These are phyloP conservation scores for Hortaea sp. DNA, from an alignment of 2,329 filamentous ascomycete genomes.

Conservation along the genomic window DNA sequence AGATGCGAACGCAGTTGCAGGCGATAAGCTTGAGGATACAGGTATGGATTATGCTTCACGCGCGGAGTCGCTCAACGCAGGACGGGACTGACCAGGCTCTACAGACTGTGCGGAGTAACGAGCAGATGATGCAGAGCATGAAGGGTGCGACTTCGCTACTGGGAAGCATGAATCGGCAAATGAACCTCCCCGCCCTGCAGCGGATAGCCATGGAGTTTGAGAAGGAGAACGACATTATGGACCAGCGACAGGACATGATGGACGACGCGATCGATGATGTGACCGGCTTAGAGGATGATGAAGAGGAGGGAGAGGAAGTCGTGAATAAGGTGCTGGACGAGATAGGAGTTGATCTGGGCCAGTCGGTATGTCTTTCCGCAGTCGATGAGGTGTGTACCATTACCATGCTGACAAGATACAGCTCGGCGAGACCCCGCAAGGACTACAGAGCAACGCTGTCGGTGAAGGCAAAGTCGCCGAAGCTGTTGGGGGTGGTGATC, in stretches of 20 bases:
- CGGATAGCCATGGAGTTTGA: conserved; percentile 99
- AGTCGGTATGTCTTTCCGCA: conserved; percentile 56
- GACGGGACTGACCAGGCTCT: not conserved
- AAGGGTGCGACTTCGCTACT: conserved; percentile 90
- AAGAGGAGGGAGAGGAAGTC: conserved; percentile 93
- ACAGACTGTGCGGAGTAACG: conserved; percentile 92
- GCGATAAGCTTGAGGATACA: conserved; percentile 92
- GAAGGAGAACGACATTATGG: conserved; percentile 98
- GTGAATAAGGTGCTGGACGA: conserved; percentile 95
- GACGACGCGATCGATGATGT: conserved; percentile 97
- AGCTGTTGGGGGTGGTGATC: conserved; percentile 53
- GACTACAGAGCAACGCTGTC: conserved; percentile 63
- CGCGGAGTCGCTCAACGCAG: not conserved
- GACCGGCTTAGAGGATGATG: conserved; percentile 77
- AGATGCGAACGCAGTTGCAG: conserved; percentile 93
- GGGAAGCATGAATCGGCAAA: conserved; percentile 93
- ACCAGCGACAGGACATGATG: conserved; percentile 99
- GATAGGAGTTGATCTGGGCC: conserved; percentile 86
- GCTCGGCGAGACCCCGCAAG: conserved; percentile 86
- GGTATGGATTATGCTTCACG: conserved; percentile 40
- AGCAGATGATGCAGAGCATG: conserved; percentile 99
- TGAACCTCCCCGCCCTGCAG: conserved; percentile 93
- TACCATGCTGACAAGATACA: conserved; percentile 30
- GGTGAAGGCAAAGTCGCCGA: conserved; percentile 74
- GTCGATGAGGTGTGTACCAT: not conserved